Percentiles rank a stretch among this genome's conserved stretches.
These are phyloP conservation scores for Zymoseptoria tritici DNA, from an alignment of 2,329 filamentous ascomycete species.

Conservation along the genomic window DNA sequence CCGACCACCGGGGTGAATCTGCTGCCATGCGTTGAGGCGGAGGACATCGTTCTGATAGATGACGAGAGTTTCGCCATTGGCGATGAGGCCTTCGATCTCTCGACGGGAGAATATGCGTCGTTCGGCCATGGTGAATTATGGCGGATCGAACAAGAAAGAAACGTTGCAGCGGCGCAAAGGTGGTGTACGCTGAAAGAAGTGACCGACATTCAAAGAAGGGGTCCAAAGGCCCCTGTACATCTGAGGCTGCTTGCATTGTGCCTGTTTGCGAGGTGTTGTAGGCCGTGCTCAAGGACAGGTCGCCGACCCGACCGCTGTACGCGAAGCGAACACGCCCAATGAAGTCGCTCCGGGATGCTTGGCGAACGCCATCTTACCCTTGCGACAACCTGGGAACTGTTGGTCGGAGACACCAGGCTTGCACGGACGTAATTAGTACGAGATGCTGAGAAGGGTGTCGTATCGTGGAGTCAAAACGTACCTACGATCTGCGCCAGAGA, in stretches of 20 bases:
- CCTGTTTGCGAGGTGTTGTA: background rate
- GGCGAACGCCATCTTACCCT: background rate
- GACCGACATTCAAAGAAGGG: background rate
- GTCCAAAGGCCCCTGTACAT: background rate
- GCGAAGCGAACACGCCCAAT: background rate
- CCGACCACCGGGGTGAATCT: constrained; percentile 52
- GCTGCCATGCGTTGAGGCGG: constrained; percentile 51
- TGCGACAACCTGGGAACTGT: background rate
- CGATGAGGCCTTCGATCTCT: constrained; percentile 47
- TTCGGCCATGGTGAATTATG: background rate
- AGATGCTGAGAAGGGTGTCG: background rate
- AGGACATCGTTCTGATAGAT: constrained; percentile 50
- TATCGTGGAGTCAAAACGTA: background rate
- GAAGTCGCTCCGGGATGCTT: background rate
- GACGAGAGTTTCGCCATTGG: constrained; percentile 49
- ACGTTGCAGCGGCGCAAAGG: background rate
- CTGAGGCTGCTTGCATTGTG: background rate
- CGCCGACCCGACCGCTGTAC: background rate
- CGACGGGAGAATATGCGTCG: constrained; percentile 5
- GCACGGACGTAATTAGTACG: background rate
- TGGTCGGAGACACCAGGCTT: background rate
- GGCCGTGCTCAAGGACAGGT: background rate
- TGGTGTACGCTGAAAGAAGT: background rate
- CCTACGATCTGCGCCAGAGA: background rate
- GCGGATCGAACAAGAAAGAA: background rate